Base-by-base conservation (phyloP, 2,329 filamentous ascomycete species). In the Teratosphaeria nubilosa region DNA sequence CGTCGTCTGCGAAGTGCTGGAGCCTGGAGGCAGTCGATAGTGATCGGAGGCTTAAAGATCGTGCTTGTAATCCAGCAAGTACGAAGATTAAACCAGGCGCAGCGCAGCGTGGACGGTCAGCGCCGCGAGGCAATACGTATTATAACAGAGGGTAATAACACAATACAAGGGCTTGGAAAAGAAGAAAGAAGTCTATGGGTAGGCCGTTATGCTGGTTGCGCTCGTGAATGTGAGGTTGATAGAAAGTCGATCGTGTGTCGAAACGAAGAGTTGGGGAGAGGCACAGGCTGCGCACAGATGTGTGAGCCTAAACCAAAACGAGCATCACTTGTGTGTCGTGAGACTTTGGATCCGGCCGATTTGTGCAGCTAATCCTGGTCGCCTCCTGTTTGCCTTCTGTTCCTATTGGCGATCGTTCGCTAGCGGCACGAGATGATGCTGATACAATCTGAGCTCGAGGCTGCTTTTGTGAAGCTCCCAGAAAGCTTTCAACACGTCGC, bases 111-210 rank as follows among this genome's bases (percentile, higher is more conserved):
- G 25, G 51, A 14, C 51, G 51, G 51, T 9, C 7, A 22, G n/a
- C n/a, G 53, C 58, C 59, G 59, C 48, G 58, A 59, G 55, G 54
- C 58, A 27, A 54, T 54, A 55, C 53, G 34, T 55, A 60, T 55
- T 51, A 60, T 31, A 60, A 62, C 50, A 50, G 59, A 56, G n/a
- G 56, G 52, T 65, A 65, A 51, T 66, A 64, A 66, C 60, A 66
- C 64, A 66, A 57, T 52, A 58, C 53, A 54, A 55, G 34, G 58
- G 56, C 31, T 54, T 62, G 53, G 25, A 56, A 58, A 54, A 56
- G 32, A 60, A 60, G 51, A 59, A 60, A 57, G 57, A 60, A 59
- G 56, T 31, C 25, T 24, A 37, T 13, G 24, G 27, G 27, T 45
- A 37, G 45, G 34, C 27, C 27, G 37, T 31, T 22, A 32, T 16